Conservation (phyloP, 2,329 filamentous ascomycete genomes). For the Penicillium sp. region DNA sequence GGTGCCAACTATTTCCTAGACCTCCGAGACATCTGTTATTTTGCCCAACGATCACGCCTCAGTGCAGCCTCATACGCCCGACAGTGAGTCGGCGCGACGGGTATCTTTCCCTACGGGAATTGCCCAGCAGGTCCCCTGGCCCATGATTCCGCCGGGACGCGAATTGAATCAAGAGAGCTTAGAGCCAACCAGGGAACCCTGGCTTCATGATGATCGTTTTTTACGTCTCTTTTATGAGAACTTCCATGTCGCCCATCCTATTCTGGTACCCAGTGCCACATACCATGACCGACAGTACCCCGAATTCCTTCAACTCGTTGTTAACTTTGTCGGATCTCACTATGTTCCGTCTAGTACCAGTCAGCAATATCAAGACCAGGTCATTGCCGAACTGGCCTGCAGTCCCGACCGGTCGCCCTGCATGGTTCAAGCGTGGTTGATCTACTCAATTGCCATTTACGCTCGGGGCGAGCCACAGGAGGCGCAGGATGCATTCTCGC, state of each 20-base stretch:
- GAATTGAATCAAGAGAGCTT: slow-evolving; percentile 11
- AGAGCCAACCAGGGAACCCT: slow-evolving; percentile 15
- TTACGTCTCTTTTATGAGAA: slow-evolving; percentile 50
- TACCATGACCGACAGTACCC: slow-evolving; percentile 42
- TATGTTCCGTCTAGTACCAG: slow-evolving; percentile 39
- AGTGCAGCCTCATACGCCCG: slow-evolving; percentile 19
- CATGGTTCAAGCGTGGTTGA: slow-evolving; percentile 37
- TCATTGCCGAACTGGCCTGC: slow-evolving; percentile 23
- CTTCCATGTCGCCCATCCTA: slow-evolving; percentile 53
- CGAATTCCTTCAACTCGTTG: slow-evolving; percentile 45
- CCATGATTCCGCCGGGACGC: slow-evolving; percentile 18
- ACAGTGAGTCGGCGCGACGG: slow-evolving; percentile 17
- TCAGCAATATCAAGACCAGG: slow-evolving; percentile 26
- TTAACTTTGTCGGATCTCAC: slow-evolving; percentile 52
- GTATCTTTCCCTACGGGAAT: slow-evolving; percentile 16
- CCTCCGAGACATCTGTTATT: slow-evolving; percentile 6
- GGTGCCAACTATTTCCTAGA: background rate
- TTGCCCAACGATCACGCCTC: slow-evolving; percentile 1
- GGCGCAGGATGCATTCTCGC: slow-evolving; percentile 47
- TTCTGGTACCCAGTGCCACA: slow-evolving; percentile 46
- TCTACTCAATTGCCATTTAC: slow-evolving; percentile 36
- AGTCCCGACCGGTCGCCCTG: slow-evolving; percentile 26
- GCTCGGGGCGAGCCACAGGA: slow-evolving; percentile 33
- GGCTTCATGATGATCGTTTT: slow-evolving; percentile 32
- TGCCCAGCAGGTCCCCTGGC: slow-evolving; percentile 19